Conservation (phyloP, 176 grass and related monocot species). For the Raddia distichophylla region DNA sequence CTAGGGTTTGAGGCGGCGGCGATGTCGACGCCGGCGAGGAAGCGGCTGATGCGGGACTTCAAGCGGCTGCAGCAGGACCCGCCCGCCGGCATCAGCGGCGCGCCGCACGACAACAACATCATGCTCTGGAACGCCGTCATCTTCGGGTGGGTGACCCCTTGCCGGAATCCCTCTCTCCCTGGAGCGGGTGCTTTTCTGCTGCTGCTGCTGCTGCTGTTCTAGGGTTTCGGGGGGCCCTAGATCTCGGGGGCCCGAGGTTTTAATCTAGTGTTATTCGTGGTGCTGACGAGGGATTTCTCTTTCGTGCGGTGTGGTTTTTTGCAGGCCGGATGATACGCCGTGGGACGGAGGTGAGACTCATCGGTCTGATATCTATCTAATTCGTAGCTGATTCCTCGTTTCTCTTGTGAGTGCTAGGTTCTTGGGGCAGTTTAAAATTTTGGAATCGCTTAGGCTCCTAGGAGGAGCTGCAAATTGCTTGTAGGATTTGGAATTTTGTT, state of each 20-base stretch:
- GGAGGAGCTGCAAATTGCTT: neutral
- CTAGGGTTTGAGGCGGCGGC: conserved; percentile 39
- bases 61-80: conserved; percentile 98
- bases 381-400: conserved; percentile 21
- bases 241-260: conserved; percentile 32
- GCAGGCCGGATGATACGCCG: conserved; percentile 93
- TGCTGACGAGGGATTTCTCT: conserved; percentile 21
- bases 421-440: neutral
- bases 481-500: neutral
- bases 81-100: conserved; percentile 91
- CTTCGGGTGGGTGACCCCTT: conserved; percentile 65
- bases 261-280: neutral
- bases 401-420: conserved; percentile 1
- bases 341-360: conserved; percentile 89
- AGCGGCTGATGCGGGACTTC: conserved; percentile 99
- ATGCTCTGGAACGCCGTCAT: conserved; percentile 99
- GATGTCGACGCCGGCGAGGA: conserved; percentile 98
- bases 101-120: conserved; percentile 96
- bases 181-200: neutral
- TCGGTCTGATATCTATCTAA: conserved; percentile 10
- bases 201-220: neutral
- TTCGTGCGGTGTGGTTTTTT: conserved; percentile 34
- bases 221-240: conserved; percentile 23
- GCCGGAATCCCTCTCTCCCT: neutral
- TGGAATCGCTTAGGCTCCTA: neutral